These are phyloP conservation scores for Aquilaria malaccensis DNA, from an alignment of 345 rosid genomes.

Conservation along the genomic window DNA sequence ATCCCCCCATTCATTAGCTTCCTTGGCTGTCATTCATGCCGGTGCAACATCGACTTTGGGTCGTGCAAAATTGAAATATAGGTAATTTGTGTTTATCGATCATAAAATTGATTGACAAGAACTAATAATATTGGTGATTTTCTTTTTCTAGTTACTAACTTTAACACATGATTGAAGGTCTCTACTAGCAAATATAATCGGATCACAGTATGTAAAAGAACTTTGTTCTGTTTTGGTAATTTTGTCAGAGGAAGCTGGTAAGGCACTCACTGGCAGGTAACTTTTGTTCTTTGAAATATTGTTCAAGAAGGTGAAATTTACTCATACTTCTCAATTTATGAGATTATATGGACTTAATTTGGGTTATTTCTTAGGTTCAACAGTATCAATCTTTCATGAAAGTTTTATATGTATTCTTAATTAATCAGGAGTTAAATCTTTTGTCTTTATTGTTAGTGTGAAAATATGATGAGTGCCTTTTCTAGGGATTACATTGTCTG, in stretches of 20 bases:
- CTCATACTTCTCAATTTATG: no score
- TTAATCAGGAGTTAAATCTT: no score
- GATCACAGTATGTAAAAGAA: constrained; percentile 76
- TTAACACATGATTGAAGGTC: constrained; percentile 49
- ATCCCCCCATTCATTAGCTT: constrained; percentile 35
- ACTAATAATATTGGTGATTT: constrained; percentile 2
- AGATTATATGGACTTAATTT: no score
- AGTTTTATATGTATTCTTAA: no score
- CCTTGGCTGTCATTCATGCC: constrained; percentile 36
- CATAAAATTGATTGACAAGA: neutral
- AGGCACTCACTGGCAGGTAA: constrained; percentile 51
- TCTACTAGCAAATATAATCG: constrained; percentile 79
- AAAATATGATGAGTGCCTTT: no score
- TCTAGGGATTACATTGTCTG: no score
- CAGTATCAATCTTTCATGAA: no score
- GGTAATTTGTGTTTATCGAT: constrained; percentile 30
- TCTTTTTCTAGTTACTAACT: constrained; percentile 24
- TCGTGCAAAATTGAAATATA: constrained; percentile 63
- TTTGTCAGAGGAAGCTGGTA: constrained; percentile 61
- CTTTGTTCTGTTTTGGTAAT: constrained; percentile 85
- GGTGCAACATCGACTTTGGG: constrained; percentile 26
- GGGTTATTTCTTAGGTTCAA: no score
- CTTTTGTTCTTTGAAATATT: no score
- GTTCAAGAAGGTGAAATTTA: no score
- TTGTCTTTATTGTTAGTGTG: no score